These are phyloP conservation scores for Colletotrichum ledebouriae DNA, from an alignment of 2,329 filamentous ascomycete genomes.

Conservation along the genomic window DNA sequence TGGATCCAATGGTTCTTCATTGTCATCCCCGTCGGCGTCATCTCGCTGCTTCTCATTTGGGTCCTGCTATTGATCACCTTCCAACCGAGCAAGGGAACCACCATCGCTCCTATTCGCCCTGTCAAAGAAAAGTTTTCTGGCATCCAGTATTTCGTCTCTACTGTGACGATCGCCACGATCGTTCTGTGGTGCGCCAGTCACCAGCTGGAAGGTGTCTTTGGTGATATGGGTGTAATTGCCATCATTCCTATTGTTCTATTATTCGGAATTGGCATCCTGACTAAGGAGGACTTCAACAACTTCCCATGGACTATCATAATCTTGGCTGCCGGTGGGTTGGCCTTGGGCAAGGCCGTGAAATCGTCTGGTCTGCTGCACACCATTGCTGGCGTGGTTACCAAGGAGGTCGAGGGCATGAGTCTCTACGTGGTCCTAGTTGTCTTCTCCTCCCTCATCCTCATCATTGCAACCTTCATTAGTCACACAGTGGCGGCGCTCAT, in stretches of 20 bases:
- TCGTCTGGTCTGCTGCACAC: slow-evolving; percentile 93
- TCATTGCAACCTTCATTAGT: slow-evolving; percentile 97
- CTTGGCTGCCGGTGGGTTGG: slow-evolving; percentile 91
- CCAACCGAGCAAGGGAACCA: slow-evolving; percentile 85
- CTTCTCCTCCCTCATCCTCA: slow-evolving; percentile 85
- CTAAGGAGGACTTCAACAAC: slow-evolving; percentile 99
- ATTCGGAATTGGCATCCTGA: slow-evolving; percentile 95
- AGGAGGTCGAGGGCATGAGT: slow-evolving; percentile 80
- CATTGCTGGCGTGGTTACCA: slow-evolving; percentile 83
- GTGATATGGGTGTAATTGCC: slow-evolving; percentile 98
- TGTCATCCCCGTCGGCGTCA: slow-evolving; percentile 89
- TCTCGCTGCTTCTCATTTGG: slow-evolving; percentile 93
- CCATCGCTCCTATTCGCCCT: slow-evolving; percentile 90
- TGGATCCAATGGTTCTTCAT: slow-evolving; percentile 99
- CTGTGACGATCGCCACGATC: slow-evolving; percentile 88
- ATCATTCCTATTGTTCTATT: slow-evolving; percentile 96
- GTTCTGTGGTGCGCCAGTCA: slow-evolving; percentile 93
- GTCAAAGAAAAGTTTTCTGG: slow-evolving; percentile 90
- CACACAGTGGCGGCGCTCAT: slow-evolving; percentile 97
- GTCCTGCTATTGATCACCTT: slow-evolving; percentile 86
- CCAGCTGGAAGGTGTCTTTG: slow-evolving; percentile 87
- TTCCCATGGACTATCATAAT: slow-evolving; percentile 99
- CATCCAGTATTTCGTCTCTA: slow-evolving; percentile 91
- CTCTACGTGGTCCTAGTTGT: slow-evolving; percentile 89
- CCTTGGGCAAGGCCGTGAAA: slow-evolving; percentile 93